Evolutionary conservation across 2,329 filamentous ascomycete genomes (phyloP).

Genomic region (Phyllachora maydis): DNA sequence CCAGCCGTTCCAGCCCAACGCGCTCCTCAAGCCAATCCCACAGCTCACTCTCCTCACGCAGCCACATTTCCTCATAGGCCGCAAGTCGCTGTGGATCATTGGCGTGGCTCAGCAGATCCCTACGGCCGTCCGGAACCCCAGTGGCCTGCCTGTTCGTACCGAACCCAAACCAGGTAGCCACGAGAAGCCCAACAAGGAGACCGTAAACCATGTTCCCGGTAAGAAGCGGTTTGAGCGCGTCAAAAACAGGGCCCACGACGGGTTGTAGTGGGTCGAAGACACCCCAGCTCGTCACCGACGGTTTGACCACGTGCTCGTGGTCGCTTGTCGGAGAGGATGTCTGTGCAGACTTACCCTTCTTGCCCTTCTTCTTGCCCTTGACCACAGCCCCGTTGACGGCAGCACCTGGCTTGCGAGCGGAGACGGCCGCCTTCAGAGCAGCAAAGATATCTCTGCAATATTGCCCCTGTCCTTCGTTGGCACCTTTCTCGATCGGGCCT

Average conservation of each 20-base stretch:
- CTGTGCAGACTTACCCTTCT: conserved; percentile 24
- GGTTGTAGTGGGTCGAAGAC: conserved; percentile 57
- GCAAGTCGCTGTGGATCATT: conserved; percentile 45
- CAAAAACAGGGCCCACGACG: conserved; percentile 46
- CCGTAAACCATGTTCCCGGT: conserved; percentile 61
- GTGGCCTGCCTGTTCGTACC: conserved; percentile 15
- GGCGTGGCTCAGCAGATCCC: conserved; percentile 13
- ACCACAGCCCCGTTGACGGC: conserved; percentile 19
- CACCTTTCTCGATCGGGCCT: conserved; percentile 93
- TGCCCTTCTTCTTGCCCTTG: conserved; percentile 42
- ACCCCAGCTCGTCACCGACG: conserved; percentile 44
- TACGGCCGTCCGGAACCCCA: not conserved
- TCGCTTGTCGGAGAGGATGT: conserved; percentile 20
- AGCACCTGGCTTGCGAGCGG: conserved; percentile 30
- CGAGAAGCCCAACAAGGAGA: conserved; percentile 50
- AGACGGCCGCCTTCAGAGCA: conserved; percentile 52
- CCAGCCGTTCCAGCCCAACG: conserved; percentile 47
- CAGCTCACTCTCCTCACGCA: conserved; percentile 64
- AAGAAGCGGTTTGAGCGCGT: conserved; percentile 50
- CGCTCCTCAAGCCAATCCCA: conserved; percentile 91
- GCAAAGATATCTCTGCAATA: conserved; percentile 69
- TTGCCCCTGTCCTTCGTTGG: conserved; percentile 68
- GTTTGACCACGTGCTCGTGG: conserved; percentile 17
- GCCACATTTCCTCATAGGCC: conserved; percentile 89
- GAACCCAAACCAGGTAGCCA: conserved; percentile 55